Percentiles rank a stretch among this genome's conserved stretches.
These are phyloP conservation scores for Zangia roseola DNA, from an alignment of 768 basidiomycete species.

Conservation along the genomic window DNA sequence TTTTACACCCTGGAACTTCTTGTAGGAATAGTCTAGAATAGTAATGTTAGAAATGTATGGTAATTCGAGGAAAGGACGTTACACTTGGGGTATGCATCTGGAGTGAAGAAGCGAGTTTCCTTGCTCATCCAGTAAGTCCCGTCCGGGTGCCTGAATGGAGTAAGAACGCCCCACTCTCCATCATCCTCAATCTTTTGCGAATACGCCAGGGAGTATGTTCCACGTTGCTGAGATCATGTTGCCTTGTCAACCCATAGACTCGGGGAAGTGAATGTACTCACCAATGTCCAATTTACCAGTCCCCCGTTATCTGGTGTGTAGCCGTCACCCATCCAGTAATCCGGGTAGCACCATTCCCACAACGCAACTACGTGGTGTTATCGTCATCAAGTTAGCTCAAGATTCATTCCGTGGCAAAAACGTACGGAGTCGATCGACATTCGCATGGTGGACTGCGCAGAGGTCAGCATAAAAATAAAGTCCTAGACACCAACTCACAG, in stretches of 20 bases:
- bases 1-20: constrained; percentile 24
- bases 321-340: constrained; percentile 30
- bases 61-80: neutral
- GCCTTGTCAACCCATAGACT: neutral
- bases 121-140: constrained; percentile 27
- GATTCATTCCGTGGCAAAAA: neutral
- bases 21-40: constrained; percentile 27
- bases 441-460: constrained; percentile 23
- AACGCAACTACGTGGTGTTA: constrained; percentile 18
- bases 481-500: constrained; percentile 10
- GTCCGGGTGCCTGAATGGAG: constrained; percentile 24
- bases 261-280: neutral
- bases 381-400: neutral
- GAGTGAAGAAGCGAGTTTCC: constrained; percentile 22
- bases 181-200: constrained; percentile 20
- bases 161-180: constrained; percentile 16
- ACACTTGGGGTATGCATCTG: constrained; percentile 24
- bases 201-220: constrained; percentile 24
- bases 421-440: constrained; percentile 24
- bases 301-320: constrained; percentile 10
- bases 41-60: no score
- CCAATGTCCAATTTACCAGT: constrained; percentile 23
- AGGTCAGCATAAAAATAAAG: neutral
- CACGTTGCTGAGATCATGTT: constrained; percentile 11
- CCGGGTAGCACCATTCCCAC: constrained; percentile 31